Evolutionary conservation across 352 stramenopile genomes (phyloP).

Genomic region (Phytophthora lateralis): DNA sequence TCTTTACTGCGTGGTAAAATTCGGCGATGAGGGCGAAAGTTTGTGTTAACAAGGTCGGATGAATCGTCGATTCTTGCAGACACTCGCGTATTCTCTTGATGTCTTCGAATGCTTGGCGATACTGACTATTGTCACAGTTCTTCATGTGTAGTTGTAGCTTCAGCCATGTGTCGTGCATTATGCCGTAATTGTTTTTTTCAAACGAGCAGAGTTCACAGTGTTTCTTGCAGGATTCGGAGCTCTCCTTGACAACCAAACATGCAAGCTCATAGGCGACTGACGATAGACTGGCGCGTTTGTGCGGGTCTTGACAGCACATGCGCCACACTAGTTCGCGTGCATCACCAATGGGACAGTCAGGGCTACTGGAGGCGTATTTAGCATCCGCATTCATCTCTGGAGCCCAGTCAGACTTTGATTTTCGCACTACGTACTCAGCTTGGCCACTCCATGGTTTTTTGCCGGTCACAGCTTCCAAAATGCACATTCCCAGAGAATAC

Average conservation of each 20-base stretch:
- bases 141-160: neutral
- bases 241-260: neutral
- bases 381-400: neutral
- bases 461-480: conserved; percentile 22
- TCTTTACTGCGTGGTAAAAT: neutral
- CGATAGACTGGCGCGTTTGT: neutral
- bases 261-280: conserved; percentile 4
- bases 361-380: neutral
- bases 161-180: neutral
- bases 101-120: neutral
- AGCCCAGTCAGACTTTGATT: neutral
- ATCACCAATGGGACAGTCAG: neutral
- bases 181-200: neutral
- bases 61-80: neutral
- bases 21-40: neutral
- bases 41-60: neutral
- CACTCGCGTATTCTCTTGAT: neutral
- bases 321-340: conserved; percentile 7
- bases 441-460: neutral
- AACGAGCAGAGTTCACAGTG: conserved; percentile 2
- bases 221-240: neutral
- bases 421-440: neutral
- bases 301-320: conserved; percentile 15
- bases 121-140: neutral
- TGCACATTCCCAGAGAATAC: conserved; percentile 32